These are phyloP conservation scores for Colletotrichum spaethianum DNA, from an alignment of 2,329 filamentous ascomycete genomes.

Conservation along the genomic window DNA sequence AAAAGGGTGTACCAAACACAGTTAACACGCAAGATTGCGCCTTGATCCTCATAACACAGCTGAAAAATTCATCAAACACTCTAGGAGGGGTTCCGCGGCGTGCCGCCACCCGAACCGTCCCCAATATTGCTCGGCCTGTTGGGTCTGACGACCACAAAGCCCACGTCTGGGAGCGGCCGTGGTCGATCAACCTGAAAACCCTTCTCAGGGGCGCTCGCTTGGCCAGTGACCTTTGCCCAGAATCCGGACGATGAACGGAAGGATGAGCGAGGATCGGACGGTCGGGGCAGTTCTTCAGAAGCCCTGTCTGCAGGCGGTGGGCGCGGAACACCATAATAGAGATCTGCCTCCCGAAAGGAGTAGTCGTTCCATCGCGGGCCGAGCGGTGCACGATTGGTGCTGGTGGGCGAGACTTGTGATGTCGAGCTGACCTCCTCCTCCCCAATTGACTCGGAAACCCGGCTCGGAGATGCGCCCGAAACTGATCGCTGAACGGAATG, in stretches of 20 bases:
- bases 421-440: slow-evolving; percentile 1
- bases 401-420: slow-evolving; percentile 12
- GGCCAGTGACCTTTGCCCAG: slow-evolving; percentile 31
- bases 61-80: background rate
- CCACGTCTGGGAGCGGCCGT: slow-evolving; percentile 1
- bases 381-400: slow-evolving; percentile 31
- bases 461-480: slow-evolving; percentile 14
- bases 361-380: slow-evolving; percentile 51
- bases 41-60: background rate
- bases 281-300: slow-evolving; percentile 17
- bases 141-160: slow-evolving; percentile 28
- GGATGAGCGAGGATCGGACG: slow-evolving; percentile 5
- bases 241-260: slow-evolving; percentile 26
- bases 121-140: slow-evolving; percentile 14
- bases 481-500: slow-evolving; percentile 11
- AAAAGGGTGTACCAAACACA: background rate
- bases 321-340: slow-evolving; percentile 47
- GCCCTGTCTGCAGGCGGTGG: slow-evolving; percentile 5
- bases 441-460: slow-evolving; percentile 21
- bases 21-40: too few relatives aligned
- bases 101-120: background rate
- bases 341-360: slow-evolving; percentile 53
- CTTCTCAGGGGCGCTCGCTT: slow-evolving; percentile 1
- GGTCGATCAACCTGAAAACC: slow-evolving; percentile 26
- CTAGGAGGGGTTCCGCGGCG: too few relatives aligned